Evolutionary conservation across 1,284 basidiomycete species (phyloP).

Genomic region (Cryptococcus sp.): DNA sequence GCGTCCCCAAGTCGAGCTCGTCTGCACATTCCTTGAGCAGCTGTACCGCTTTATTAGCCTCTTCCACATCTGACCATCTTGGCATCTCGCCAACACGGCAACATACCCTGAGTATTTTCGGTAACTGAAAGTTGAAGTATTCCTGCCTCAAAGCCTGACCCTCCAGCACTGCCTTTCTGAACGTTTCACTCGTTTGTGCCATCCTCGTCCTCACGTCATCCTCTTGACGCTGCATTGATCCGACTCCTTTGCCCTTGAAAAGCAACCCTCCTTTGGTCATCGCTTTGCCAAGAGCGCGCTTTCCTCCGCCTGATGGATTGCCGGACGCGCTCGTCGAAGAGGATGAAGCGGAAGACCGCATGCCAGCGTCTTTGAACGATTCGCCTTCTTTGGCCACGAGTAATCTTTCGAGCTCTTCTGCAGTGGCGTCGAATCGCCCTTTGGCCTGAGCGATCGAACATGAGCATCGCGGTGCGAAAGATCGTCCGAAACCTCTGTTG

Average conservation of each 20-base stretch:
- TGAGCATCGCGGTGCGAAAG: too few species aligned
- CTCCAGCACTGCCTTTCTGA: constrained; percentile 86
- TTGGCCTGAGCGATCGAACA: constrained; percentile 59
- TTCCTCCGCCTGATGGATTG: constrained; percentile 19
- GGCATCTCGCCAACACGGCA: neutral
- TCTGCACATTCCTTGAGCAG: constrained; percentile 94
- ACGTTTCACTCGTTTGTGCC: constrained; percentile 81
- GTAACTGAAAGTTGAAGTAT: constrained; percentile 95
- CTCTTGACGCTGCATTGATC: constrained; percentile 88
- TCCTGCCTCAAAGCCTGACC: constrained; percentile 90
- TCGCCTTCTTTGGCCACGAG: constrained; percentile 94
- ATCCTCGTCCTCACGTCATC: constrained; percentile 87
- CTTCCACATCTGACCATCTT: neutral
- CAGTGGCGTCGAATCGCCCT: constrained; percentile 78
- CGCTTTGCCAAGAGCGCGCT: constrained; percentile 60
- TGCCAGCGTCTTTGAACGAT: constrained; percentile 71
- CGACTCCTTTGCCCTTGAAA: constrained; percentile 91
- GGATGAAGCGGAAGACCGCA: constrained; percentile 56
- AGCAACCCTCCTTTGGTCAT: constrained; percentile 87
- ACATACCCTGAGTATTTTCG: constrained; percentile 84
- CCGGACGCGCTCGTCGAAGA: constrained; percentile 21
- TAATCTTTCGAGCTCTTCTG: constrained; percentile 93
- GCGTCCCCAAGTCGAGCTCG: constrained; percentile 93
- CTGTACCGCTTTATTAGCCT: constrained; percentile 54
- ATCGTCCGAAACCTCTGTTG: neutral